These are phyloP conservation scores for Boletus subparvulus DNA, from an alignment of 768 basidiomycete species.

Conservation along the genomic window DNA sequence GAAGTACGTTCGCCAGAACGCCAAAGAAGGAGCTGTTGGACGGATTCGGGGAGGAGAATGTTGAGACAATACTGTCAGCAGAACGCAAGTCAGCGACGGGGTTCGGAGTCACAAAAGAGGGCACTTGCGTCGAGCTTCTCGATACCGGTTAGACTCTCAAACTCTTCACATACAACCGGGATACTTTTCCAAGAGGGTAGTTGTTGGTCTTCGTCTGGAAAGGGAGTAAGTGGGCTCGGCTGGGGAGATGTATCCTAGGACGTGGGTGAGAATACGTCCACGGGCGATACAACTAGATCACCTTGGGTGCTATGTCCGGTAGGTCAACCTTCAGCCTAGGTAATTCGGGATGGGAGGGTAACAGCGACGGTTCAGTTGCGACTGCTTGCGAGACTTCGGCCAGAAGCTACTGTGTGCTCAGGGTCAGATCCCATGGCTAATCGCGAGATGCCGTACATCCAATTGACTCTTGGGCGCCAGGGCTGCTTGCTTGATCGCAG, in stretches of 20 bases:
- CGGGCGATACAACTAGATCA: background rate
- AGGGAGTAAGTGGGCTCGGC: slow-evolving; percentile 23
- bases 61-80: slow-evolving; percentile 62
- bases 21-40: slow-evolving; percentile 75
- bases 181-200: background rate
- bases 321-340: slow-evolving; percentile 17
- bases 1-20: slow-evolving; percentile 58
- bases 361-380: slow-evolving; percentile 28
- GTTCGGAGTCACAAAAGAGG: background rate
- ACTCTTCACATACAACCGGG: slow-evolving; percentile 41
- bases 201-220: slow-evolving; percentile 12
- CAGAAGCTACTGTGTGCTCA: slow-evolving; percentile 25
- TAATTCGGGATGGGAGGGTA: slow-evolving; percentile 27
- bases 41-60: slow-evolving; percentile 68
- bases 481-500: slow-evolving; percentile 11
- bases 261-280: background rate
- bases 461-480: slow-evolving; percentile 24
- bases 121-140: slow-evolving; percentile 53
- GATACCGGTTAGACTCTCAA: slow-evolving; percentile 42
- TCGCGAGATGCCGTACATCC: slow-evolving; percentile 24
- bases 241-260: slow-evolving; percentile 17
- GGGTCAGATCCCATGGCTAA: slow-evolving; percentile 14
- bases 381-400: slow-evolving; percentile 30
- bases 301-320: slow-evolving; percentile 5
- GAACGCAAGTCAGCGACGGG: background rate